Evolutionary conservation across 148 eudicot genomes (phyloP), one percentile per base, ranked within the genome.

Genomic region (Cornus kousa): DNA sequence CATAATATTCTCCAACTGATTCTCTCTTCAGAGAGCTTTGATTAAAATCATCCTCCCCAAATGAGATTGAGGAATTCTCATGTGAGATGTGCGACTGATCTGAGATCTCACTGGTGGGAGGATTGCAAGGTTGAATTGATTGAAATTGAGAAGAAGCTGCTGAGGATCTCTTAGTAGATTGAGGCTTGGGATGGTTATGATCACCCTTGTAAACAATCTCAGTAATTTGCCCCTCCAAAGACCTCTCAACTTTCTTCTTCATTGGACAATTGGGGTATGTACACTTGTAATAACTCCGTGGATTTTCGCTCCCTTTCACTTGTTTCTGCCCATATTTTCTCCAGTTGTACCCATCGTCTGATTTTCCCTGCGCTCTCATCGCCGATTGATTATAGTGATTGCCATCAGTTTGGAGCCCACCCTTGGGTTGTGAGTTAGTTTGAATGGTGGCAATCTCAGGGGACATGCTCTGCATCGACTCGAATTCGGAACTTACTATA

Each of bases 301-400:
- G 97, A 75, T 90, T 90, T 81, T 92, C 96, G 76, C 96, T 92
- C 74, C 92, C 96, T 75, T 90, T 92, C 23, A 92, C 94, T 79
- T 87, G 91, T 68, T 91, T 92, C 72, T 92, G 94, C 55, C 97
- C 97, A 73, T 92, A 92, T 83, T 90, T 92, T 32, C 94, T 86
- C 97, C 94, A 92, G 50, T 90, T 92, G 74, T 86, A 90, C 55
- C 94, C 94, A 71, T 92, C 94, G 0, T 90, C 90, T 2, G 91
- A 84, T 40, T 62, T 83, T 16, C 43, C 85, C 8, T 86, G 87
- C 64, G 77, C 84, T 73, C 79, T 82, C 43, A 72, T 37, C 14
- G 86, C 77, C 28, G 90, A 77, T 71, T 84, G 90, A 23, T 72
- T 78, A 11, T 67, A 71, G 0, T 66, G 53, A 28, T 82, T 74